These are phyloP conservation scores for Boehmeria nivea DNA, from an alignment of 306 rosid species.

Conservation along the genomic window DNA sequence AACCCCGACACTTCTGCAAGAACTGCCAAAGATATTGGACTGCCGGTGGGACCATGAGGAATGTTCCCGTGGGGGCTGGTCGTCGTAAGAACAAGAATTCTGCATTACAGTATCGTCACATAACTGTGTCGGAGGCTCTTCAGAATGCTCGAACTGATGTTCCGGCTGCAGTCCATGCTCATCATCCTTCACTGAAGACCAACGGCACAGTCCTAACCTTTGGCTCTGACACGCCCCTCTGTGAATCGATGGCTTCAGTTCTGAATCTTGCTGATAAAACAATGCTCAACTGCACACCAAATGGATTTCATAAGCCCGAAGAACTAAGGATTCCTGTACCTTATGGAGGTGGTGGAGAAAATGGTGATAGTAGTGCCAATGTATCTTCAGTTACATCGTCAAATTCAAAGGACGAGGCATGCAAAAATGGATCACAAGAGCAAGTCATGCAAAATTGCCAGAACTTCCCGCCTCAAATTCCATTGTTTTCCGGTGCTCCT, in stretches of 20 bases:
- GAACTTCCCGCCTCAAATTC: conserved; percentile 36
- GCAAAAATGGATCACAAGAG: conserved; percentile 31
- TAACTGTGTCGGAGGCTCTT: conserved; percentile 34
- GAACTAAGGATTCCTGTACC: conserved; percentile 27
- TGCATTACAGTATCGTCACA: conserved; percentile 39
- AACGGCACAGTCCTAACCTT: conserved; percentile 41
- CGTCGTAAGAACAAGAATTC: conserved; percentile 53
- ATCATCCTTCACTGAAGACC: conserved; percentile 23
- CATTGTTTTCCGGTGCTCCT: conserved; percentile 41
- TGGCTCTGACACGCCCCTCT: conserved; percentile 35
- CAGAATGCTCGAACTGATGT: conserved; percentile 27
- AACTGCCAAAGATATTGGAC: conserved; percentile 60
- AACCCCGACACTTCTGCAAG: conserved; percentile 51
- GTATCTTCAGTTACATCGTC: conserved; percentile 29
- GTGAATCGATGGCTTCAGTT: conserved; percentile 46
- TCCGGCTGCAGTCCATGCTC: conserved; percentile 16
- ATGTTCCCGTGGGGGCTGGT: conserved; percentile 53
- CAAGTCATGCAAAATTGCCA: conserved; percentile 32
- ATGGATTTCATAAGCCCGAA: conserved; percentile 36
- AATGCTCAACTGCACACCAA: too few species aligned
- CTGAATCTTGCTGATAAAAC: conserved; percentile 39
- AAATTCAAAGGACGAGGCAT: conserved; percentile 23
- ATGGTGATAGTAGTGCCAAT: conserved; percentile 22
- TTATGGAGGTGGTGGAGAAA: conserved; percentile 26
- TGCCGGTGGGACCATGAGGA: conserved; percentile 55